Percentiles rank a stretch among this genome's conserved stretches.
phyloP scores from a whole-genome alignment of 2,329 filamentous ascomycete species.

The Colletotrichum musae region DNA sequence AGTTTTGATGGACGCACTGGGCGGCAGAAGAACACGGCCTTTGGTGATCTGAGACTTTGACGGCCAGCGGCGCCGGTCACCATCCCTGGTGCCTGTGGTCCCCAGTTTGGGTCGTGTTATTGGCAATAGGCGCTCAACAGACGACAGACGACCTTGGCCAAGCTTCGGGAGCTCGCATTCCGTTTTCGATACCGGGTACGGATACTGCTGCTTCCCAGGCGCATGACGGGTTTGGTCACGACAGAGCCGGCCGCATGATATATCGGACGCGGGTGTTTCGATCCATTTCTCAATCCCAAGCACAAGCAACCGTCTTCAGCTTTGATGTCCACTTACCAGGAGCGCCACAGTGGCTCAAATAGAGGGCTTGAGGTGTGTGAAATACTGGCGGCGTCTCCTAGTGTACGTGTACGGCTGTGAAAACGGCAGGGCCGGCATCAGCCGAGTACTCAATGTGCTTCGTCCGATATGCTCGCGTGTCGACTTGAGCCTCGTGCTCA shows the following conservation, averaged over 20 bases:
- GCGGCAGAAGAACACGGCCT: not conserved
- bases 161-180: constrained; percentile 19
- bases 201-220: not conserved
- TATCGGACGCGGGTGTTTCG: constrained; percentile 3
- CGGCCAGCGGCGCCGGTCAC: not conserved
- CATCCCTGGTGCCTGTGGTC: not conserved
- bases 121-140: not conserved
- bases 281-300: constrained; percentile 4
- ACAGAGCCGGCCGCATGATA: not conserved
- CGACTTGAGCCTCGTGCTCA: constrained; percentile 19
- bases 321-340: constrained; percentile 10
- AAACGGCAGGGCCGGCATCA: not conserved
- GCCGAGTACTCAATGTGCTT: not conserved
- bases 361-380: not conserved
- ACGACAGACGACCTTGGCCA: constrained; percentile 6
- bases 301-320: constrained; percentile 11
- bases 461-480: constrained; percentile 23
- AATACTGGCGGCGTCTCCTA: not conserved
- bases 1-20: not conserved
- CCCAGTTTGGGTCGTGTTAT: constrained; percentile 4
- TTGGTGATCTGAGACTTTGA: constrained; percentile 3
- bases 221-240: not conserved
- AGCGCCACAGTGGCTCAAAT: constrained; percentile 7
- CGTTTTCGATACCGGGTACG: not conserved
- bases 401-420: not conserved